Base-by-base conservation (phyloP, 1,284 basidiomycete species). In the Somion occarium region DNA sequence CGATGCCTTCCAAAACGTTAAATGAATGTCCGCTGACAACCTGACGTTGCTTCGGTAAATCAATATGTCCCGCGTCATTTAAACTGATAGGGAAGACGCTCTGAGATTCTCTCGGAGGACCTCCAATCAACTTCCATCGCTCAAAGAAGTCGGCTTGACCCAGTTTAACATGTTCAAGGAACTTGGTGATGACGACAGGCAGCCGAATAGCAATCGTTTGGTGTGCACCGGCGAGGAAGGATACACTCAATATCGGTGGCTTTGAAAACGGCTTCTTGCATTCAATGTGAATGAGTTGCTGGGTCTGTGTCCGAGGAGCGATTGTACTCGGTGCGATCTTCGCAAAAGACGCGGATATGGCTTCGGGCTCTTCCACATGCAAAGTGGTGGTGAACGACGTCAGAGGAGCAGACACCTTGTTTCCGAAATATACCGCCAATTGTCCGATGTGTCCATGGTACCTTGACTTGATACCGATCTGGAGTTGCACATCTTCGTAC, bases 121-220 rank as follows among this genome's bases (percentile, higher is more conserved):
- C 94, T 18, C 96, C 96, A 52, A 99, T 98, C 61, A 98, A 74
- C 69, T 93, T 93, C 97, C 97, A 99, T 49, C 97, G 79, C 69
- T 98, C 95, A 69, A 99, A 99, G 77, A 99, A 99, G 59, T 96
- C 91, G 0, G 79, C 73, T 53, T 82, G 76, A 13, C 81, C 84
- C 34, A 99, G 79, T 61, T 85, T 87, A 50, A 98, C 93, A 34
- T 91, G 91, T 65, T 98, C 95, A 56, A 98, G 78, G 70, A 99
- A 99, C 69, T 96, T 94, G 42, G 86, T 88, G 56, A 97, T 64
- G 48, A 92, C 81, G 56, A 98, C 82, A 3, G 97, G 96, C 38
- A 99, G 73, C 45, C 86, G 83, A 49, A 99, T 71, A 0, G 88
- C 85, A 49, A 98, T 74, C 18, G 90, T 86, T 67, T 94, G 93